A percentile compares a stretch with the other conserved stretches of the same genome.
Evolutionary conservation across 345 rosid genomes (phyloP).

Genomic region (Mallotus nudiflorus): DNA sequence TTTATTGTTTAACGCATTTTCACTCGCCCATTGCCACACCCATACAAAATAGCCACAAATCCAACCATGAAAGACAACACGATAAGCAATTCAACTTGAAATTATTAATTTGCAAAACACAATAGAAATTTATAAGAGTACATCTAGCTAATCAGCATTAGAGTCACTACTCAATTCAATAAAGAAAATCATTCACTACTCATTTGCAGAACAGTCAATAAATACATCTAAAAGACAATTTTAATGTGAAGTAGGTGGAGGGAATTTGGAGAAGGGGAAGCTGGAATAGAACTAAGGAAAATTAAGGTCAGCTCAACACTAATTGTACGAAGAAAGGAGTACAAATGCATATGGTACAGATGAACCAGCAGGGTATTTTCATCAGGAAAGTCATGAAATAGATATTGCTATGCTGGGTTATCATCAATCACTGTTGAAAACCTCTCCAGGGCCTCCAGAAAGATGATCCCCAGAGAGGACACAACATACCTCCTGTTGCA

Average conservation of each 20-base stretch:
- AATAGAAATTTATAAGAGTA: not conserved
- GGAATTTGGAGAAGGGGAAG: not conserved
- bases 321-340: conserved; percentile 19
- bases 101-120: not conserved
- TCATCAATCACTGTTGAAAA: conserved; percentile 22
- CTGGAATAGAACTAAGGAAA: conserved; percentile 22
- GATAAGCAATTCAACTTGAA: not conserved
- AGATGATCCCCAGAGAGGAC: conserved; percentile 6
- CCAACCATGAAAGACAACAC: not conserved
- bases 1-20: no score
- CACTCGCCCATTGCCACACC: not conserved
- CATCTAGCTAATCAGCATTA: not conserved
- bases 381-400: conserved; percentile 22
- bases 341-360: conserved; percentile 43
- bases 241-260: conserved; percentile 1
- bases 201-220: conserved; percentile 16
- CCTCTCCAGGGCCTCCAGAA: not conserved
- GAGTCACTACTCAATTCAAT: conserved; percentile 8
- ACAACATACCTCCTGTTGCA: conserved; percentile 23
- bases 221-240: conserved; percentile 26
- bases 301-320: conserved; percentile 25
- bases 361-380: conserved; percentile 20
- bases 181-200: conserved; percentile 25
- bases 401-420: conserved; percentile 12
- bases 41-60: not conserved